Base-by-base conservation (phyloP, 78 protist genomes). In the Dictyostelium capitatum region DNA sequence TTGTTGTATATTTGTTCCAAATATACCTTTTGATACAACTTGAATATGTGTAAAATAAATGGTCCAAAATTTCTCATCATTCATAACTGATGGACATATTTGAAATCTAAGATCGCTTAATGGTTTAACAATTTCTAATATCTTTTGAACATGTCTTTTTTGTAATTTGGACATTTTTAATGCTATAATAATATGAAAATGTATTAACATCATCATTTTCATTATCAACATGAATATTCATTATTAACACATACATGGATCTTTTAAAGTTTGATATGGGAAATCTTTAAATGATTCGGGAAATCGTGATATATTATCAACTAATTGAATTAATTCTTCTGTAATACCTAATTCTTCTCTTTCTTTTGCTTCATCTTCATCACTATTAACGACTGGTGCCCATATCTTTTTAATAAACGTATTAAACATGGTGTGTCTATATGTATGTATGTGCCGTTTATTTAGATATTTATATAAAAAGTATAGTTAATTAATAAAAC, bases 251-350 rank as follows among this genome's bases (percentile, higher is more conserved):
- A 43, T 72, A 72, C 91, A 48, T n/a, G 69, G 48, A 41, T 72
- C 46, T n/a, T 62, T 72, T 57, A 84, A 46, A 53, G 92, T 87
- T 17, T 87, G 92, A 43, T 77, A 51, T 9, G 92, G 92, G 47
- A 87, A 87, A 64, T 87, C 92, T 77, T 87, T 54, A 77, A 87
- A 87, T 0, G 92, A 77, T 50, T 87, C 84, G 12, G 82, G 82
- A 54, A 57, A 87, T 28, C 67, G 75, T 64, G 92, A 87, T 15
- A 87, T 87, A 43, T 87, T 87, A 48, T 74, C 65, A 25, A 87
- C 92, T 25, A 64, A 87, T 7, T n/a, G 41, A 43, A 87, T 50
- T 32, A 87, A 50, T n/a, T 87, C 92, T 25, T 74, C 80, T n/a
- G 78, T 64, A 50, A 87, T 77, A 32, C 92, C 92, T 15, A 87